These are phyloP conservation scores for Plenodomus lindquistii DNA, from an alignment of 2,329 filamentous ascomycete species.

Conservation along the genomic window DNA sequence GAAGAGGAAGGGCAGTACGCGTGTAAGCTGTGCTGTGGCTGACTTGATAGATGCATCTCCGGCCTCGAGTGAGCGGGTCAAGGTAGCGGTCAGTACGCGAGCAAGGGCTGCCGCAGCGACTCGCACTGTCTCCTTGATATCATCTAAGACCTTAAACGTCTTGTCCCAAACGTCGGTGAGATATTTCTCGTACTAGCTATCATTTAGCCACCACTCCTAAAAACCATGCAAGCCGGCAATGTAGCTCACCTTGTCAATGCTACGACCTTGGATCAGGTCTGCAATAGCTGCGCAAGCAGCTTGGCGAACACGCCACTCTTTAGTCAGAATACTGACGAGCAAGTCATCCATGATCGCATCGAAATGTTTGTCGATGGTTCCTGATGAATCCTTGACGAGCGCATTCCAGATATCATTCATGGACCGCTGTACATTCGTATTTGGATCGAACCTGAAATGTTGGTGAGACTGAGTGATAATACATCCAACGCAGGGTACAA, in stretches of 20 bases:
- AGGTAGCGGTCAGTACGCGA: slow-evolving; percentile 78
- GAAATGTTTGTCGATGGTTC: slow-evolving; percentile 79
- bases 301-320: slow-evolving; percentile 91
- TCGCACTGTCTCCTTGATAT: slow-evolving; percentile 91
- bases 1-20: slow-evolving; percentile 87
- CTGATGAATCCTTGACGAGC: slow-evolving; percentile 83
- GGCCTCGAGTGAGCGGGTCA: slow-evolving; percentile 83
- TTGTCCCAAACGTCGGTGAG: slow-evolving; percentile 83
- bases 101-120: slow-evolving; percentile 80
- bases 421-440: slow-evolving; percentile 85
- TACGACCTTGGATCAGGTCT: slow-evolving; percentile 81
- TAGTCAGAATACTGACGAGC: slow-evolving; percentile 80
- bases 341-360: slow-evolving; percentile 88
- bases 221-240: neutral
- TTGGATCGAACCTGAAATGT: slow-evolving; percentile 73
- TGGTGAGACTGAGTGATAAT: too few species aligned
- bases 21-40: slow-evolving; percentile 77
- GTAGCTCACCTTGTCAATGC: slow-evolving; percentile 50
- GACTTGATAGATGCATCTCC: slow-evolving; percentile 68
- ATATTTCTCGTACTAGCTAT: slow-evolving; percentile 72
- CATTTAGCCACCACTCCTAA: neutral
- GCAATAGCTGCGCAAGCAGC: slow-evolving; percentile 89
- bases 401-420: slow-evolving; percentile 99
- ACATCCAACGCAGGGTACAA: neutral
- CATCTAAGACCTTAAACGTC: slow-evolving; percentile 89